These are phyloP conservation scores for Artemisia argyi DNA, from an alignment of 129 eudicot species.

Conservation along the genomic window DNA sequence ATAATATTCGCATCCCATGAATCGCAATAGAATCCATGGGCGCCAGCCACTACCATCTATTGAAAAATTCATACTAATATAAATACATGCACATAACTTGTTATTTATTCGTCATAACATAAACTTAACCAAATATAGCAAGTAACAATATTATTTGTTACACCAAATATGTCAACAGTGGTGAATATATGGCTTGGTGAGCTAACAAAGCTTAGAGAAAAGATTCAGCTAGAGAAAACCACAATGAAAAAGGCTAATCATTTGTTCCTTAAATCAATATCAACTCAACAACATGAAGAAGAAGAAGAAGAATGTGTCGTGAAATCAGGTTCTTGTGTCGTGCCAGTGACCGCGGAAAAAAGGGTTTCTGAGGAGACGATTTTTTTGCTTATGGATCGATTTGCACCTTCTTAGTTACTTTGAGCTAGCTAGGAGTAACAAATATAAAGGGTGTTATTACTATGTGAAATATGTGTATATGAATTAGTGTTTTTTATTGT, in stretches of 20 bases:
- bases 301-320: background rate
- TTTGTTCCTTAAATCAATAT: conserved; percentile 1
- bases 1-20: conserved; percentile 32
- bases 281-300: conserved; percentile 1
- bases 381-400: conserved; percentile 32
- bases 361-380: conserved; percentile 24
- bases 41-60: conserved; percentile 11
- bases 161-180: conserved; percentile 22
- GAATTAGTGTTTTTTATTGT: background rate
- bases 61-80: background rate
- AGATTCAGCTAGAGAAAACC: conserved; percentile 16
- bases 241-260: conserved; percentile 2
- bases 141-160: background rate
- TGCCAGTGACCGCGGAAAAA: background rate
- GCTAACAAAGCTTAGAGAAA: conserved; percentile 30
- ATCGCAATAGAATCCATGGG: conserved; percentile 22
- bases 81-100: conserved; percentile 15
- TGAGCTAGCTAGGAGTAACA: too few relatives aligned
- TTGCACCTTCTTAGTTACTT: conserved; percentile 25
- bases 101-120: conserved; percentile 5
- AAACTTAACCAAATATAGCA: background rate
- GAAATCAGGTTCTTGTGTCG: background rate
- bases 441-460: too few relatives aligned
- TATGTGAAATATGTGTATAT: conserved; percentile 17
- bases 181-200: conserved; percentile 31